Conservation (phyloP, 2,329 filamentous ascomycete species). For the Trichoderma atroviride region DNA sequence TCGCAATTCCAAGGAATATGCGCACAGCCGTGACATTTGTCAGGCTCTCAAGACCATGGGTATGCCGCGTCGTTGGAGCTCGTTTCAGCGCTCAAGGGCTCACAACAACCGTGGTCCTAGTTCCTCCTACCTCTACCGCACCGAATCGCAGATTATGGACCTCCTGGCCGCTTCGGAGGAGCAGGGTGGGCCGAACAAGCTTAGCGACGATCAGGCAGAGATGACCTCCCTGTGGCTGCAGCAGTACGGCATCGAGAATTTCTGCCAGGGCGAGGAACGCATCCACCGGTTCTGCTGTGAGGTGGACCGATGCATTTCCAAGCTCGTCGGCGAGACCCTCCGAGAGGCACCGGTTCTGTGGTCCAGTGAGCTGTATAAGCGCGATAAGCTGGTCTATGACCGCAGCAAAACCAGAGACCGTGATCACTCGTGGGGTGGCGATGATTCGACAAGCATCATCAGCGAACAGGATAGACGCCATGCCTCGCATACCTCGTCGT, state of each 20-base stretch:
- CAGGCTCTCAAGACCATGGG: constrained; percentile 91
- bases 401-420: constrained; percentile 48
- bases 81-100: constrained; percentile 53
- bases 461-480: constrained; percentile 59
- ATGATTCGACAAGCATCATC: constrained; percentile 57
- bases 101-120: constrained; percentile 52
- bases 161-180: constrained; percentile 80
- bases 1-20: constrained; percentile 83
- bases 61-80: constrained; percentile 59
- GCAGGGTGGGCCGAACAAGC: constrained; percentile 89
- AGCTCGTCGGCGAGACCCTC: constrained; percentile 81
- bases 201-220: constrained; percentile 93
- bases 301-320: constrained; percentile 81
- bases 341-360: constrained; percentile 85
- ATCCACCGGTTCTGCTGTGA: constrained; percentile 94
- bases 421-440: constrained; percentile 49
- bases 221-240: constrained; percentile 82
- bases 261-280: constrained; percentile 91
- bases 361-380: constrained; percentile 85
- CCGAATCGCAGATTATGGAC: constrained; percentile 84
- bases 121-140: constrained; percentile 72
- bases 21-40: constrained; percentile 83
- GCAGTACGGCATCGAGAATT: constrained; percentile 82
- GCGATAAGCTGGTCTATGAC: constrained; percentile 69
- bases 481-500: constrained; percentile 45